Percentiles rank a stretch among this genome's conserved stretches.
Conservation (phyloP, 805 yeast genomes). For the Jamesozyma spencerorum region DNA sequence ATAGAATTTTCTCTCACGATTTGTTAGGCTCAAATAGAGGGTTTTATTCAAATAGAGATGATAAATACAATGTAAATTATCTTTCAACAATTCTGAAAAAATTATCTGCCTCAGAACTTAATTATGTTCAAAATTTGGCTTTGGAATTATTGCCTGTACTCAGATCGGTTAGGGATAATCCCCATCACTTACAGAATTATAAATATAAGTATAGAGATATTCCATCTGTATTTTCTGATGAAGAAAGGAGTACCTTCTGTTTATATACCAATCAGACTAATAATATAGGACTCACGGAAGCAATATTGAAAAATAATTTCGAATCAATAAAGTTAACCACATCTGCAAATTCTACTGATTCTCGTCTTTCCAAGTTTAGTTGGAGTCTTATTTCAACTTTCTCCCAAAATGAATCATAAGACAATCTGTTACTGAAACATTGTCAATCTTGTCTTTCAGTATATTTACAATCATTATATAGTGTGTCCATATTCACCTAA, state of each 20-base stretch:
- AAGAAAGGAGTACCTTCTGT: not conserved
- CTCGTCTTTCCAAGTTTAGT: not conserved
- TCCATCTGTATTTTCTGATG: constrained; percentile 12
- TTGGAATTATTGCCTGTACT: not conserved
- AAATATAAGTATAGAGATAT: constrained; percentile 4
- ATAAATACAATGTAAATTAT: not conserved
- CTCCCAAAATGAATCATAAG: too few species aligned
- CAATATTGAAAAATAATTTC: not conserved
- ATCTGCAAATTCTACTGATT: not conserved
- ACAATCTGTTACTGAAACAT: too few species aligned
- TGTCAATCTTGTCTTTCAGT: too few species aligned
- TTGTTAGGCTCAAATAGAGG: not conserved
- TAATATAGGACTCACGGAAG: not conserved
- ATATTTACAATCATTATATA: too few species aligned
- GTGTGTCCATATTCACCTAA: too few species aligned
- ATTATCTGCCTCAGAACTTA: not conserved
- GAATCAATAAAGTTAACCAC: not conserved
- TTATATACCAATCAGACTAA: not conserved
- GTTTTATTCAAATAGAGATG: not conserved
- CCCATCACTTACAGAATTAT: not conserved
- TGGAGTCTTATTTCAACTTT: not conserved
- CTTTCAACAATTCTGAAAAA: not conserved
- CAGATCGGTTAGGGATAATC: not conserved
- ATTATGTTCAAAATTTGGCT: not conserved
- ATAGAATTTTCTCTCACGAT: not conserved